phyloP scores from a whole-genome alignment of 176 grass and related monocot genomes.

The Hordeum vulgare region DNA sequence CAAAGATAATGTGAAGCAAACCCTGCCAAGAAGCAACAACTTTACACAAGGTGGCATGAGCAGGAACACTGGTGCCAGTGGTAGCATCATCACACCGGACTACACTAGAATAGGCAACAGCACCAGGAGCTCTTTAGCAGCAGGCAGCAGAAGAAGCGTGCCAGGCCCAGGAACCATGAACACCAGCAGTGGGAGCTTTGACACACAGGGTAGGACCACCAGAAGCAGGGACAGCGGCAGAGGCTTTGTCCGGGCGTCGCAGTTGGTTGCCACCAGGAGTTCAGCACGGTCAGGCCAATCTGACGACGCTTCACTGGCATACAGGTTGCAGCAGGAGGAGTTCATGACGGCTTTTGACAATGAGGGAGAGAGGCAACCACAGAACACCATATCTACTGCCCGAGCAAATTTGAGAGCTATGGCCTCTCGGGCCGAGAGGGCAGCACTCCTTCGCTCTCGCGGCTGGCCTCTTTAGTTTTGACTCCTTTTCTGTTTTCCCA shows the following conservation, averaged over 20 bases:
- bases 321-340: conserved; percentile 81
- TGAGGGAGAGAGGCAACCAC: conserved; percentile 23
- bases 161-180: not conserved
- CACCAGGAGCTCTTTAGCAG: conserved; percentile 24
- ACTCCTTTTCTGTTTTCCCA: not conserved
- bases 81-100: conserved; percentile 3
- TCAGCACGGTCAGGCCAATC: conserved; percentile 31
- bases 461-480: conserved; percentile 42
- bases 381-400: conserved; percentile 34
- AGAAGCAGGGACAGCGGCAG: conserved; percentile 14
- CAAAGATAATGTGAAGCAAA: not conserved
- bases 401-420: conserved; percentile 64
- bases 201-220: not conserved
- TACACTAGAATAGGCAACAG: conserved; percentile 24
- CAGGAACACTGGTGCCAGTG: not conserved
- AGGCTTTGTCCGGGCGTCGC: conserved; percentile 37
- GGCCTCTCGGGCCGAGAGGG: conserved; percentile 35
- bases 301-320: conserved; percentile 66
- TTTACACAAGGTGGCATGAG: conserved; percentile 14
- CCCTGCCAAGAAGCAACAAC: not conserved
- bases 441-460: conserved; percentile 37
- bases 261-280: conserved; percentile 12
- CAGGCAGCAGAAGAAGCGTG: conserved; percentile 17
- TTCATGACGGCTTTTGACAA: conserved; percentile 60
- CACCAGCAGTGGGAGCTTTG: conserved; percentile 5